Base-by-base conservation (phyloP, 1,284 basidiomycete species). In the Sporisorium reilianum region DNA sequence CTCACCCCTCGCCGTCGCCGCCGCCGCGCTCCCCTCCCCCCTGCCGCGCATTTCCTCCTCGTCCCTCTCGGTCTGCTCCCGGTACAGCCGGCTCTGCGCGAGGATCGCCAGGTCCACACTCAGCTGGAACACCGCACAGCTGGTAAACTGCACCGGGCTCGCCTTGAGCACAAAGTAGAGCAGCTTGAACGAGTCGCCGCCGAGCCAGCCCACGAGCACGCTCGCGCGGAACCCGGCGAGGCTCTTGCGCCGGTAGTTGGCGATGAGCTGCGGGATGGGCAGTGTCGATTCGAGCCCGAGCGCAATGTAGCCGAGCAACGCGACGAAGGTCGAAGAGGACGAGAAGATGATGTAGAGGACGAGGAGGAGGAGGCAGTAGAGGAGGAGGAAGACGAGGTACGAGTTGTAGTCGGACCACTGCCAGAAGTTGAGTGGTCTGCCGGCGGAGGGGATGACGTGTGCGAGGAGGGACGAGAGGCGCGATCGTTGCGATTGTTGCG, bases 211-310 rank as follows among this genome's bases (percentile, higher is more conserved):
- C 54, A 87, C 87, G 46, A 94, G 85, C 0, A 93, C 94, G 3
- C 91, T 92, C 82, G 90, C 87, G 40, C 92, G 89, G 85, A 95
- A 94, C 12, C 93, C 93, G 82, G 93, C 93, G 41, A 94, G 85
- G 1, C 92, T 92, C 51, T 89, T 89, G 76, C 90, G 79, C 91
- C 93, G 78, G 91, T 94, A 86, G 68, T 88, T 88, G 34, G 69
- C 68, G 52, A 77, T 55, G 38, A 64, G 48, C 44, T 68, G 64
- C 45, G 69, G 68, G 36, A 64, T 60, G 0, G 88, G 77, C 28
- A 77, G 30, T 23, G 59, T 80, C 0, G 87, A 87, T 78, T 89
- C 87, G 28, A 88, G 85, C 0, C 86, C 86, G 23, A 94, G 83
- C 0, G 93, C 92, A 41, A 92, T 78, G 80, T 92, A 94, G 0